Evolutionary conservation across 129 eudicot genomes (phyloP).

Genomic region (carrot (Daucus carota)): DNA sequence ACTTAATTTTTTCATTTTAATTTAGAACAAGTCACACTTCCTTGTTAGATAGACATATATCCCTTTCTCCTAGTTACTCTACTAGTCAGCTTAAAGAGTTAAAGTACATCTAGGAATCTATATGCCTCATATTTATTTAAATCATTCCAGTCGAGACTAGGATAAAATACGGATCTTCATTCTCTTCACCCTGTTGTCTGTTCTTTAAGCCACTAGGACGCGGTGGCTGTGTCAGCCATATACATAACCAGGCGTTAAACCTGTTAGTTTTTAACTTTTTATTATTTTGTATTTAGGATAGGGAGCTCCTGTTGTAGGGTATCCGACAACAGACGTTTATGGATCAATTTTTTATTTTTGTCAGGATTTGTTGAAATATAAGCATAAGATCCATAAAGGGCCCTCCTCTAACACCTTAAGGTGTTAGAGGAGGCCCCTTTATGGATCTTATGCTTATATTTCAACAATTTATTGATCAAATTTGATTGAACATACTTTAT

Average conservation of each 20-base stretch:
- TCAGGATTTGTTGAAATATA: too few species aligned
- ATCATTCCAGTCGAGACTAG: neutral
- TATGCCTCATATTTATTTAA: neutral
- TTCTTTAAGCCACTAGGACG: neutral
- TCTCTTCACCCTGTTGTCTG: neutral
- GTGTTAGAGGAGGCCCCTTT: too few species aligned
- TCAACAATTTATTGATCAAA: neutral
- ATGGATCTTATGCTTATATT: too few species aligned
- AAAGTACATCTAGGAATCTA: too few species aligned
- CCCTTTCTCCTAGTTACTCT: neutral
- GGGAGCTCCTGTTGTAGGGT: neutral
- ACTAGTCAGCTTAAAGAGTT: neutral
- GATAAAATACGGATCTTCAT: neutral
- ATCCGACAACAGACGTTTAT: neutral
- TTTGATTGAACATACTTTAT: neutral
- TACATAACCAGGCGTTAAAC: neutral
- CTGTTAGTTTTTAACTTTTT: neutral
- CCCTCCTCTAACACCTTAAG: too few species aligned
- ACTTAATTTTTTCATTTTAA: too few species aligned
- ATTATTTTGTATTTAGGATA: too few species aligned
- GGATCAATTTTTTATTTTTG: too few species aligned
- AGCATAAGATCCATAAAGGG: too few species aligned
- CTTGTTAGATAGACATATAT: neutral
- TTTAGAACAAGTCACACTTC: neutral
- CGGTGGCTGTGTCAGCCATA: neutral